phyloP scores from a whole-genome alignment of 2,329 filamentous ascomycete species.

The Scedosporium boydii region DNA sequence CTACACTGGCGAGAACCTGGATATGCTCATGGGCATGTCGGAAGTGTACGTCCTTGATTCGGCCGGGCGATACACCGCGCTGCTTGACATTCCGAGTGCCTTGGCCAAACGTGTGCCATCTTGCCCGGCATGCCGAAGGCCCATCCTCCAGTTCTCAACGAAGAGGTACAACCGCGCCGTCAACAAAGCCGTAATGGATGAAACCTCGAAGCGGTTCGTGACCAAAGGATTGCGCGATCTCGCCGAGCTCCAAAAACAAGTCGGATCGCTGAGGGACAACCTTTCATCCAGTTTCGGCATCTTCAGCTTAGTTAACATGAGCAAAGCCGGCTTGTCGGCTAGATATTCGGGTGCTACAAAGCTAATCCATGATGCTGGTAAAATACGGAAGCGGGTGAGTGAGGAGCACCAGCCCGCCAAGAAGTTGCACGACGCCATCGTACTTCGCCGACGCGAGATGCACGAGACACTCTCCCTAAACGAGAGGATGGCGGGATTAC shows the following conservation, averaged over 20 bases:
- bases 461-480: not conserved
- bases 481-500: not conserved
- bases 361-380: not conserved
- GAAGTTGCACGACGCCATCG: conserved; percentile 7
- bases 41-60: conserved; percentile 34
- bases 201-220: conserved; percentile 52
- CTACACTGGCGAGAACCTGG: conserved; percentile 48
- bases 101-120: conserved; percentile 29
- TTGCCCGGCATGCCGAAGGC: conserved; percentile 49
- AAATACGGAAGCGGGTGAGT: not conserved
- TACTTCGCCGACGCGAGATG: not conserved
- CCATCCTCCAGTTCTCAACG: conserved; percentile 40
- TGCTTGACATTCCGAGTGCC: conserved; percentile 31
- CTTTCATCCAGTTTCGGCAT: too few species aligned
- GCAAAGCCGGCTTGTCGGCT: not conserved
- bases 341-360: not conserved
- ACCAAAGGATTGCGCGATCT: conserved; percentile 21
- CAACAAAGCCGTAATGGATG: conserved; percentile 48
- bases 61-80: conserved; percentile 16
- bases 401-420: conserved; percentile 7
- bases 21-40: conserved; percentile 45
- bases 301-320: not conserved
- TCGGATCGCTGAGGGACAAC: not conserved
- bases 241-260: conserved; percentile 14
- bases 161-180: conserved; percentile 50